A percentile compares a stretch with the other conserved stretches of the same genome.
Evolutionary conservation across 345 rosid species (phyloP).

Genomic region (Anastatica hierochuntica): DNA sequence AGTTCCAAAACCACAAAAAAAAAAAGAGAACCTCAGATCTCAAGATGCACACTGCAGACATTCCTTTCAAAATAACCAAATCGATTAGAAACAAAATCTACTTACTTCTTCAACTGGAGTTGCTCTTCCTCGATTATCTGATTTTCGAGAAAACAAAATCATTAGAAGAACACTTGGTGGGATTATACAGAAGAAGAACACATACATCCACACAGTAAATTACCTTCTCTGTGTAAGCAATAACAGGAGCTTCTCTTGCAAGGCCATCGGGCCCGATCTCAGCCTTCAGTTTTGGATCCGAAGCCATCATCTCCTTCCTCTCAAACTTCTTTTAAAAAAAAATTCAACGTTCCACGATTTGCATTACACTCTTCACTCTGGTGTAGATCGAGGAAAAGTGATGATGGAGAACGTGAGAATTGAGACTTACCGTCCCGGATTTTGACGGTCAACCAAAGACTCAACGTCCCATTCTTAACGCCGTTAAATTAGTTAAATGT

Average conservation of each 20-base stretch:
- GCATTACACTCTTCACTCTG: conserved; percentile 4
- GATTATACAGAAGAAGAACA: not conserved
- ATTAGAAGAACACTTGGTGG: not conserved
- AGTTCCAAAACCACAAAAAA: not conserved
- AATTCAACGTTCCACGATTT: not conserved
- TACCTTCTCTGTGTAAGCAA: conserved; percentile 91
- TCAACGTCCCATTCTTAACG: conserved; percentile 10
- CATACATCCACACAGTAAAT: not conserved
- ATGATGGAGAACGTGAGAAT: conserved; percentile 9
- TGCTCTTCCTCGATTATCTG: conserved; percentile 85
- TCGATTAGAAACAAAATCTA: not conserved
- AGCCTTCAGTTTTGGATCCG: conserved; percentile 49
- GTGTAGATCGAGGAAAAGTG: conserved; percentile 9
- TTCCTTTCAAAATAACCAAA: not conserved
- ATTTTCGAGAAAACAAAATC: not conserved
- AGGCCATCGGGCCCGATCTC: conserved; percentile 93
- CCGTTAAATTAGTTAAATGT: conserved; percentile 4
- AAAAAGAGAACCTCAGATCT: conserved; percentile 1
- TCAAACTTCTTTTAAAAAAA: not conserved
- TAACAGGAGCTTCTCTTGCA: conserved; percentile 69
- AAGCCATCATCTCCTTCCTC: conserved; percentile 36
- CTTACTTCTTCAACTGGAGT: conserved; percentile 72
- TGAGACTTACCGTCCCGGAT: not conserved
- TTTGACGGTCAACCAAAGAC: conserved; percentile 2
- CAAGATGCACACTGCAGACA: not conserved